Evolutionary conservation across 306 rosid species (phyloP), one percentile per base, ranked within the genome.

Genomic region (Corylus americana): DNA sequence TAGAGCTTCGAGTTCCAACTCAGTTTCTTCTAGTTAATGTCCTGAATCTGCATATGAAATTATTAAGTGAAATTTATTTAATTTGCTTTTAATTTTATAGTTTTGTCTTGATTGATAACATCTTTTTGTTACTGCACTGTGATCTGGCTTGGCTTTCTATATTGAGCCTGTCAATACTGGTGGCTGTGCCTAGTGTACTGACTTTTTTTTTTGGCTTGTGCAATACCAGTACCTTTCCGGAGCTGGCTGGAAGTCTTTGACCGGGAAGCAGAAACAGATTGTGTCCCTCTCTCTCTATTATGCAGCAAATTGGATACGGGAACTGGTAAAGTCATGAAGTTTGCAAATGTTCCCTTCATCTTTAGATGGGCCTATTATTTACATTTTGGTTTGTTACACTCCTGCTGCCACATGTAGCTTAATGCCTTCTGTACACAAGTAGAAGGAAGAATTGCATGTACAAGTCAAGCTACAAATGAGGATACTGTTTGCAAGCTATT

Each of bases 231-330:
- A 84, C 78, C 77, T 84, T 64, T 62, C 59, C 45, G 85, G 81
- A 77, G 63, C 84, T 11, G 85, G 78, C 50, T 84, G 87, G 87
- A 69, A 77, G 77, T 69, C 85, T 73, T 81, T 84, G 25, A 69
- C 77, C 0, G 74, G 76, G 68, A 77, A 81, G 81, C 87, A 80
- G 74, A 81, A 80, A 47, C 87, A 84, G n/a, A 75, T 77, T 73
- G 16, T 81, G 20, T 81, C 85, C 64, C 78, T 76, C 29, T 81
- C 83, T 47, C 67, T 84, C 58, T 84, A 74, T 48, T 84, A 84
- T 68, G 87, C 85, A n/a, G 73, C 80, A 74, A 84, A 84, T 76
- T 84, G 87, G 87, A 84, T 84, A 55, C 70, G 85, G 51, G 87
- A 84, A 61, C 79, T 84, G 55, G 87, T 84, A 74, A 58, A 81